Evolutionary conservation across 164 flowering plant species (phyloP).

Genomic region (Magnolia kwangsiensis): DNA sequence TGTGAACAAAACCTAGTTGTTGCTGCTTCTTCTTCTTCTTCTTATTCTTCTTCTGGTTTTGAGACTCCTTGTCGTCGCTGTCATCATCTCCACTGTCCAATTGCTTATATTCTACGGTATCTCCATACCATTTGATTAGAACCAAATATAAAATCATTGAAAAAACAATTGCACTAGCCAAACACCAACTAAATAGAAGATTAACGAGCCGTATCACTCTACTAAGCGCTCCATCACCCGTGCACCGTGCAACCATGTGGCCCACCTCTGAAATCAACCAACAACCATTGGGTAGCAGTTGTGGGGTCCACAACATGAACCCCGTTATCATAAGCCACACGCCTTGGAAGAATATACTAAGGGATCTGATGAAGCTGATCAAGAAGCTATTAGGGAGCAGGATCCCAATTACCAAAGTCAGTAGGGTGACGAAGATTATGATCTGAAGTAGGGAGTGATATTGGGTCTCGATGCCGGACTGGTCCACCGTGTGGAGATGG

Average conservation of each 20-base stretch:
- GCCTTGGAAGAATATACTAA: constrained; percentile 66
- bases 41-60: constrained; percentile 10
- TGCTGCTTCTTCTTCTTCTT: constrained; percentile 19
- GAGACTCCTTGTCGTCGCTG: constrained; percentile 20
- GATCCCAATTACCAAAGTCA: constrained; percentile 61
- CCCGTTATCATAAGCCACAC: constrained; percentile 74
- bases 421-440: constrained; percentile 30
- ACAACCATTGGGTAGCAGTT: constrained; percentile 58
- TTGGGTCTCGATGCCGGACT: constrained; percentile 54
- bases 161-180: constrained; percentile 31
- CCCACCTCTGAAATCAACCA: constrained; percentile 51
- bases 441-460: constrained; percentile 51
- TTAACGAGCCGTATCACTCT: constrained; percentile 68
- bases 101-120: constrained; percentile 25
- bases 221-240: constrained; percentile 34
- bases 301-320: constrained; percentile 73
- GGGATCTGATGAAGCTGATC: constrained; percentile 61
- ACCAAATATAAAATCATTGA: constrained; percentile 38
- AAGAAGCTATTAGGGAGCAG: constrained; percentile 45
- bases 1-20: constrained; percentile 30
- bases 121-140: constrained; percentile 24
- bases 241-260: constrained; percentile 54
- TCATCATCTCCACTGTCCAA: constrained; percentile 21
- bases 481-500: constrained; percentile 56
- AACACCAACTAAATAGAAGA: constrained; percentile 61